These are phyloP conservation scores for Leccinum rimulosum DNA, from an alignment of 768 basidiomycete genomes.

Conservation along the genomic window DNA sequence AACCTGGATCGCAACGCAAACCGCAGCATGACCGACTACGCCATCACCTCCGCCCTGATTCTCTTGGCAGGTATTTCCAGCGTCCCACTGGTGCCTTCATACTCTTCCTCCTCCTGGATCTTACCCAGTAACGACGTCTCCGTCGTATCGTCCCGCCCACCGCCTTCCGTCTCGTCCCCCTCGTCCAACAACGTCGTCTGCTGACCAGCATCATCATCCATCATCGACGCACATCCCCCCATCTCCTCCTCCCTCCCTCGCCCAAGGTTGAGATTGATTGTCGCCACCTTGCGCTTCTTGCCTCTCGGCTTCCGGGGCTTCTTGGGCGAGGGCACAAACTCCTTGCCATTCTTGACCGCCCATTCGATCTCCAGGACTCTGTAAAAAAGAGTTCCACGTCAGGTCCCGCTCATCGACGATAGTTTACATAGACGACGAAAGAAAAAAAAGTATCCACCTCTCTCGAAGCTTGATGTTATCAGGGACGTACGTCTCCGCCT, in stretches of 20 bases:
- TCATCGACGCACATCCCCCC: slow-evolving; percentile 1
- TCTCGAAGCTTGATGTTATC: slow-evolving; percentile 83
- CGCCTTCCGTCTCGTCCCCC: slow-evolving; percentile 38
- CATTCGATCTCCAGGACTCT: slow-evolving; percentile 85
- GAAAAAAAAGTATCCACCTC: slow-evolving; percentile 71
- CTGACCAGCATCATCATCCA: background rate
- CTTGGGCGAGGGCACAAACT: slow-evolving; percentile 57
- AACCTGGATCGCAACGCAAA: background rate
- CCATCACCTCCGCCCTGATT: slow-evolving; percentile 19
- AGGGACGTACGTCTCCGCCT: slow-evolving; percentile 81
- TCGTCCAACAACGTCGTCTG: slow-evolving; percentile 32
- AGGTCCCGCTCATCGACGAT: slow-evolving; percentile 48
- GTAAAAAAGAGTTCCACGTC: slow-evolving; percentile 14
- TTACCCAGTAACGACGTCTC: slow-evolving; percentile 12
- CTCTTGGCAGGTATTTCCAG: slow-evolving; percentile 29
- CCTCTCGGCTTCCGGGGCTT: slow-evolving; percentile 37
- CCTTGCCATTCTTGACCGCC: slow-evolving; percentile 61
- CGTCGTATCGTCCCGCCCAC: slow-evolving; percentile 14
- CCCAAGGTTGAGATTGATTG: slow-evolving; percentile 11
- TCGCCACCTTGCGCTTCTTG: slow-evolving; percentile 32
- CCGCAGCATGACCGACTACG: slow-evolving; percentile 2
- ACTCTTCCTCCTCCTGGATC: slow-evolving; percentile 31
- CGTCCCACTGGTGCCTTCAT: slow-evolving; percentile 20
- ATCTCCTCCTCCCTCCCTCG: slow-evolving; percentile 17
- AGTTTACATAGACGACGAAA: slow-evolving; percentile 59